These are phyloP conservation scores for Sapria himalayana DNA, from an alignment of 345 rosid species.

Conservation along the genomic window DNA sequence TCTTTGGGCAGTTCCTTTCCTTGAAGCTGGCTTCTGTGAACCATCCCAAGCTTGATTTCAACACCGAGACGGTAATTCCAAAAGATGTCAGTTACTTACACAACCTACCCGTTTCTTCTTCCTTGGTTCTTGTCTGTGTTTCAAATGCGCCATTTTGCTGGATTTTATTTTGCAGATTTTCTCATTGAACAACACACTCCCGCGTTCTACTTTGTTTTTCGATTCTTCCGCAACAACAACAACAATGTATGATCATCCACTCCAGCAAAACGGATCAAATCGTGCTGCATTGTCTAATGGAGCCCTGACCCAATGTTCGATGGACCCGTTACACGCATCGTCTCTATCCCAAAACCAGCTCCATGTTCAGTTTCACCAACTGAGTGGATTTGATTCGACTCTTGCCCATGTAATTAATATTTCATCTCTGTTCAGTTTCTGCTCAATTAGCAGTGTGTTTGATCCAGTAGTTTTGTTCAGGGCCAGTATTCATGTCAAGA, in stretches of 20 bases:
- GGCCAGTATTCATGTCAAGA: constrained; percentile 35
- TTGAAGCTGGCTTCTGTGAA: constrained; percentile 79
- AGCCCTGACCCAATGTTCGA: constrained; percentile 18
- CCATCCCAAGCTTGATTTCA: constrained; percentile 50
- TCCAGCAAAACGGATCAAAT: constrained; percentile 19
- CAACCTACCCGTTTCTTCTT: no score
- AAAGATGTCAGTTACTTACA: constrained; percentile 43
- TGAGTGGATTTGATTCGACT: constrained; percentile 20
- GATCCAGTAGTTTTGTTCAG: constrained; percentile 13
- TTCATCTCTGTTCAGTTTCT: neutral
- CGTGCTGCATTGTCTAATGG: constrained; percentile 18
- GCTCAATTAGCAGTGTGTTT: constrained; percentile 4
- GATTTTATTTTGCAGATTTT: constrained; percentile 21
- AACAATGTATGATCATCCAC: no score
- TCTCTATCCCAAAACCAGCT: constrained; percentile 18
- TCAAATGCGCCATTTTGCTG: no score
- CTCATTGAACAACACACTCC: constrained; percentile 23
- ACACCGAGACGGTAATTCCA: constrained; percentile 31
- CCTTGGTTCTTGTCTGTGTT: no score
- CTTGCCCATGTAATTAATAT: constrained; percentile 22
- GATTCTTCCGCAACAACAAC: constrained; percentile 35
- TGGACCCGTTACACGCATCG: constrained; percentile 23
- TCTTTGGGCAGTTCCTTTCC: constrained; percentile 55
- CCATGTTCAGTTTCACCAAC: constrained; percentile 25
- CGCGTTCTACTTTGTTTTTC: constrained; percentile 18